A percentile compares a stretch with the other conserved stretches of the same genome.
Conservation (phyloP, 768 basidiomycete species). For the Peribolospora baueri region DNA sequence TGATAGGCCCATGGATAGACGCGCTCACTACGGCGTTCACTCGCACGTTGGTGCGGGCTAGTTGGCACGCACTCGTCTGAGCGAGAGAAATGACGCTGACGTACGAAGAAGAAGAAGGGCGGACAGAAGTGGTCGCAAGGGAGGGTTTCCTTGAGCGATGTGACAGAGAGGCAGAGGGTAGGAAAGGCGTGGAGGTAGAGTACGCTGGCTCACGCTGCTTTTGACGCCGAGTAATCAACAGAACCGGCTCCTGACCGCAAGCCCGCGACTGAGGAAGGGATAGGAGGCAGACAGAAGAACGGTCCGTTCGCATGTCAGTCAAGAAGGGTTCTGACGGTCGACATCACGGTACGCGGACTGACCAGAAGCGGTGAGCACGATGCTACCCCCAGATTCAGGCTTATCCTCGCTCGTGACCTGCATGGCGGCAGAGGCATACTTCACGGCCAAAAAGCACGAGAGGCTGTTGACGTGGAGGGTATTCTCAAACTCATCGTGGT, state of each 20-base stretch:
- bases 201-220: slow-evolving; percentile 49
- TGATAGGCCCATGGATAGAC: no score
- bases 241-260: slow-evolving; percentile 58
- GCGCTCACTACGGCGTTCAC: slow-evolving; percentile 30
- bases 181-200: not conserved
- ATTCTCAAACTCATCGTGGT: slow-evolving; percentile 44
- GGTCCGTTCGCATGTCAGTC: not conserved
- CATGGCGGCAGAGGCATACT: slow-evolving; percentile 68
- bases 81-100: slow-evolving; percentile 66
- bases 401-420: slow-evolving; percentile 44
- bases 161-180: not conserved
- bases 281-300: not conserved
- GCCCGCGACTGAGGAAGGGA: slow-evolving; percentile 37
- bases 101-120: not conserved
- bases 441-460: slow-evolving; percentile 66
- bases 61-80: slow-evolving; percentile 52
- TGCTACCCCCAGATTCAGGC: slow-evolving; percentile 44
- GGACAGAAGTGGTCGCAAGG: not conserved
- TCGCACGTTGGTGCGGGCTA: slow-evolving; percentile 57
- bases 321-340: not conserved
- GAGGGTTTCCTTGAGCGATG: no score
- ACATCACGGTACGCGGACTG: slow-evolving; percentile 12
- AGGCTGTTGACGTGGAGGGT: slow-evolving; percentile 50
- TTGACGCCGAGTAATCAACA: slow-evolving; percentile 36
- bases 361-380: slow-evolving; percentile 65